Evolutionary conservation across 257 asterid species (phyloP).

Genomic region (Phtheirospermum japonicum): DNA sequence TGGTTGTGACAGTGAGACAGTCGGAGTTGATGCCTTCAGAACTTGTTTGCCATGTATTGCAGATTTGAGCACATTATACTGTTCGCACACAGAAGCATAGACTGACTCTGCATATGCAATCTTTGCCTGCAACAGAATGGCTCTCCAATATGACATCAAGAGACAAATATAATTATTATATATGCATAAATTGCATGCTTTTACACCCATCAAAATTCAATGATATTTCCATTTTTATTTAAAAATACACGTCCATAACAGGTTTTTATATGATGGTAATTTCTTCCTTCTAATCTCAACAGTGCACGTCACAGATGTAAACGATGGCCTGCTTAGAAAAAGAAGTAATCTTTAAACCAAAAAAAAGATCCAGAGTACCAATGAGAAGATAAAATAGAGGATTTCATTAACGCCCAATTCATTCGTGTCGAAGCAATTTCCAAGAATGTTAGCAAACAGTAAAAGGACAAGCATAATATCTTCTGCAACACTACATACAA

Average conservation of each 20-base stretch:
- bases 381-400: not conserved
- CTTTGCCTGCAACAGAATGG: conserved; percentile 57
- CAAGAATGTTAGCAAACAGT: too few species aligned
- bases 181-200: not conserved
- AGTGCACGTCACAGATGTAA: too few species aligned
- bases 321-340: too few species aligned
- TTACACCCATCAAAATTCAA: not conserved
- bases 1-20: conserved; percentile 68
- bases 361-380: not conserved
- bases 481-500: too few species aligned
- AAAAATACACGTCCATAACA: not conserved
- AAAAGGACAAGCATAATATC: too few species aligned
- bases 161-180: not conserved
- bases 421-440: too few species aligned
- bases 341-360: too few species aligned
- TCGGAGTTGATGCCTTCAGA: conserved; percentile 60
- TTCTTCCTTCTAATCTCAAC: too few species aligned
- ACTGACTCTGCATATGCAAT: conserved; percentile 44
- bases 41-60: conserved; percentile 84
- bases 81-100: conserved; percentile 61
- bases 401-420: too few species aligned
- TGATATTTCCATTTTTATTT: conserved; percentile 1
- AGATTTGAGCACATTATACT: conserved; percentile 62
- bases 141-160: conserved; percentile 17
- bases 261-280: too few species aligned